phyloP scores from a whole-genome alignment of 2,329 filamentous ascomycete species.

The Diaporthe citrichinensis region DNA sequence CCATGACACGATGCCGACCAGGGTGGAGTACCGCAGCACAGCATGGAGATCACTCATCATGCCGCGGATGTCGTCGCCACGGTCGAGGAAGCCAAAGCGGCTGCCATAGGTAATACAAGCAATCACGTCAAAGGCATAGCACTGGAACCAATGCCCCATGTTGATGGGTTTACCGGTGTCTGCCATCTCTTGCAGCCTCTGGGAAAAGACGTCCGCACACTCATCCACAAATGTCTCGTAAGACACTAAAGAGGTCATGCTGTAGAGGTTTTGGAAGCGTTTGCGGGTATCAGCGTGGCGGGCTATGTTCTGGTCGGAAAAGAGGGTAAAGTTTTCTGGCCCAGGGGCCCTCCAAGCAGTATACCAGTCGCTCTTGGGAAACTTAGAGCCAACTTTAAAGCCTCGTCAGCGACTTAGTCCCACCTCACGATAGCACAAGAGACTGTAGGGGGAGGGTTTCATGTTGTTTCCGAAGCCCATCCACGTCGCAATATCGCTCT shows the following conservation, averaged over 20 bases:
- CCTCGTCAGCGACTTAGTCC: not conserved
- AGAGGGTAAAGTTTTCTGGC: conserved; percentile 47
- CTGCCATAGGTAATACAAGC: conserved; percentile 61
- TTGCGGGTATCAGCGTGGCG: conserved; percentile 55
- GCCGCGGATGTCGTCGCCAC: conserved; percentile 59
- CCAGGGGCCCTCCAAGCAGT: conserved; percentile 45
- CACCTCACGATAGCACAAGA: not conserved
- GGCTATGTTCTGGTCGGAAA: conserved; percentile 52
- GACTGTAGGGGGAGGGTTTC: not conserved
- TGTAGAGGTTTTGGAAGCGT: conserved; percentile 60
- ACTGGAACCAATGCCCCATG: conserved; percentile 60
- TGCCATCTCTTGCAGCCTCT: conserved; percentile 55
- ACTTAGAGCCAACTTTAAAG: conserved; percentile 51
- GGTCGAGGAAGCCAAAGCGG: conserved; percentile 60
- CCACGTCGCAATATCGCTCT: not conserved
- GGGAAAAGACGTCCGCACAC: conserved; percentile 57
- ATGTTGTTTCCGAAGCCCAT: not conserved
- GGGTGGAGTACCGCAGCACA: conserved; percentile 28
- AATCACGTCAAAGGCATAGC: conserved; percentile 66
- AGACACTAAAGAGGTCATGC: conserved; percentile 61
- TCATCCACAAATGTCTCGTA: conserved; percentile 66
- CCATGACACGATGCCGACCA: conserved; percentile 33
- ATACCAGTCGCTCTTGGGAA: conserved; percentile 54
- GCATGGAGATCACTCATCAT: conserved; percentile 48
- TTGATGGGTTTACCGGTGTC: conserved; percentile 51